Conservation (phyloP, 2,329 filamentous ascomycete genomes). For the Curvularia hawaiiensis region DNA sequence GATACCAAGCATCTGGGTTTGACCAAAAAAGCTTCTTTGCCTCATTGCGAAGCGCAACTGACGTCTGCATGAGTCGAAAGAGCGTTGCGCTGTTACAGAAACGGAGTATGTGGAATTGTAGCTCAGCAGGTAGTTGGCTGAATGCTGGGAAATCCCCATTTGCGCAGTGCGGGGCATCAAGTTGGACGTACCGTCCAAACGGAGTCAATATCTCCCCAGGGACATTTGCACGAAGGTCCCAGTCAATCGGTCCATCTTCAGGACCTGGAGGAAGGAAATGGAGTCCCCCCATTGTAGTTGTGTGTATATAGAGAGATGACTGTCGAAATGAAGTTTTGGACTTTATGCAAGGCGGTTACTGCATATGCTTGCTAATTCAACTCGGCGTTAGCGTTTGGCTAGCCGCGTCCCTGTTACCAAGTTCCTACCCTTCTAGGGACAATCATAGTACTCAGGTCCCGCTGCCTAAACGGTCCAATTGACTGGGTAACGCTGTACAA, state of each 20-base stretch:
- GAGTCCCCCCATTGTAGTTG: background rate
- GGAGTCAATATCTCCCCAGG: background rate
- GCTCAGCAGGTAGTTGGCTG: slow-evolving; percentile 13
- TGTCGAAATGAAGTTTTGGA: background rate
- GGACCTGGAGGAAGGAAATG: background rate
- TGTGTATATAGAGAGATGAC: background rate
- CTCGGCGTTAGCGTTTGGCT: background rate
- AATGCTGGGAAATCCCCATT: background rate
- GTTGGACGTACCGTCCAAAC: background rate
- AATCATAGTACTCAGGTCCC: background rate
- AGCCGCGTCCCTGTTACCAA: background rate
- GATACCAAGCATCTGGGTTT: background rate
- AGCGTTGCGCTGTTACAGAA: slow-evolving; percentile 18
- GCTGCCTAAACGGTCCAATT: slow-evolving; percentile 3
- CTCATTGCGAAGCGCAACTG: slow-evolving; percentile 9
- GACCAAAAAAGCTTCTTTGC: slow-evolving; percentile 1
- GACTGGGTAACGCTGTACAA: slow-evolving; percentile 14
- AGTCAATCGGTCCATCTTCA: background rate
- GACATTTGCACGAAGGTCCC: background rate
- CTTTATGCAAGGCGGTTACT: background rate
- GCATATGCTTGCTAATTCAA: background rate
- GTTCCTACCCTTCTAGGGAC: too few relatives aligned
- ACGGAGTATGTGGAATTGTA: slow-evolving; percentile 16
- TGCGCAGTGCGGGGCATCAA: background rate
- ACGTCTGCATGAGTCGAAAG: slow-evolving; percentile 25